Base-by-base conservation (phyloP, 768 basidiomycete genomes). In the Melanogaster broomeanus region DNA sequence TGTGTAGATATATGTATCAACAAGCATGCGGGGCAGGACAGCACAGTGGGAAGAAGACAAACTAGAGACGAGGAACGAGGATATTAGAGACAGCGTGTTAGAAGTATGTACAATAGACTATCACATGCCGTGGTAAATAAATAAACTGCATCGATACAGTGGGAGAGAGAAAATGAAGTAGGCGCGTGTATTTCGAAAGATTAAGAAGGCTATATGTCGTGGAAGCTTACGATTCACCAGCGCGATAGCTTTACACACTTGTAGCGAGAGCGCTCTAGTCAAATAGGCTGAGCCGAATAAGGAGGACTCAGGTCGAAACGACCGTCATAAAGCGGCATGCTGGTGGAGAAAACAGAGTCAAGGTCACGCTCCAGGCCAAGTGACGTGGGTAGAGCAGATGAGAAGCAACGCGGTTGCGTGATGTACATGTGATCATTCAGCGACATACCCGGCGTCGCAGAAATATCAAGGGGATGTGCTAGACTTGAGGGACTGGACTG, bases 401-500 rank as follows among this genome's bases (percentile, higher is more conserved):
- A 45, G 4, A 71, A 45, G 19, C 67, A 69, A 0, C 61, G 63
- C 12, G 67, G 41, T 27, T 48, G 64, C 8, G 45, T 40, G 28
- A 19, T 55, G 37, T 53, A 48, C 37, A 53, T 44, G 27, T 39
- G 46, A 24, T 59, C 58, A 34, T 50, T 41, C 18, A 58, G 48
- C 4, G 62, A 55, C 3, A 64, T 43, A 12, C 64, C 56, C 0
- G 62, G 59, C 25, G 63, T 28, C 19, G 64, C 27, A n/a, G 61
- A 38, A 10, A 61, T 58, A 33, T 71, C 67, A 0, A 66, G 69
- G 5, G 67, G 67, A 16, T 61, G 67, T 0, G 55, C 56, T 9
- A 67, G 51, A 40, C 63, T 55, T n/a, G 63, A 59, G 7, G 67
- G 65, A 44, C 69, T 71, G 7, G 67, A 69, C 35, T 66, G 55